Percentiles rank a stretch among this genome's conserved stretches.
Conservation (phyloP, 1,284 basidiomycete species). For the Ceratobasidium sp. region DNA sequence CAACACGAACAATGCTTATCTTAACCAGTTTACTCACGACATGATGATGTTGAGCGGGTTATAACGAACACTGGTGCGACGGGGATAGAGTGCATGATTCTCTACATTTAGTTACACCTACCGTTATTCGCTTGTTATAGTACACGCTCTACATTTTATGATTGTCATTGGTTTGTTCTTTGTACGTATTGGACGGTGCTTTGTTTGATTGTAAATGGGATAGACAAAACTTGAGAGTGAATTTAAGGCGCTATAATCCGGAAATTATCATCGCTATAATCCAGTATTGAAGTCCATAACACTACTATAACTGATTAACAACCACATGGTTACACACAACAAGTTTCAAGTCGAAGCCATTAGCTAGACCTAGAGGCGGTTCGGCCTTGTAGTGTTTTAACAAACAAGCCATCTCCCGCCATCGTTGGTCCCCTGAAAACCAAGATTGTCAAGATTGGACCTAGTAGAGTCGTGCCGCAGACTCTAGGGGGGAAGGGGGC, state of each 20-base stretch:
- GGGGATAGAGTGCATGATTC: neutral
- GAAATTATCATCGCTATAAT: no score
- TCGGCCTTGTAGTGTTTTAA: neutral
- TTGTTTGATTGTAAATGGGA: neutral
- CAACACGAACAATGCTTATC: conserved; percentile 10
- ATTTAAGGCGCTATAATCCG: neutral
- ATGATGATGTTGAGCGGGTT: conserved; percentile 34
- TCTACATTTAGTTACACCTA: neutral
- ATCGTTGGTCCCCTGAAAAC: conserved; percentile 16
- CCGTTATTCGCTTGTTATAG: neutral
- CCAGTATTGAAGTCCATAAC: no score
- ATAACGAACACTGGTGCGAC: neutral
- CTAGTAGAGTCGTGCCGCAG: neutral
- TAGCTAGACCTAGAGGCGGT: no score
- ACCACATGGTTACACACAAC: no score
- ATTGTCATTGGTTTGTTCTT: neutral
- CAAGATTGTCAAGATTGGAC: neutral
- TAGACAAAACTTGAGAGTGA: neutral
- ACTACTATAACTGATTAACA: no score
- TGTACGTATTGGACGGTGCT: conserved; percentile 21
- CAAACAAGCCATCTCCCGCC: conserved; percentile 17
- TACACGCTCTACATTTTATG: neutral
- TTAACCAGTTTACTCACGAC: conserved; percentile 33
- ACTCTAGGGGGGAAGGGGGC: no score
- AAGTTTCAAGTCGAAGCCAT: no score